Conservation (phyloP, 345 rosid species). For the Citrus glauca region DNA sequence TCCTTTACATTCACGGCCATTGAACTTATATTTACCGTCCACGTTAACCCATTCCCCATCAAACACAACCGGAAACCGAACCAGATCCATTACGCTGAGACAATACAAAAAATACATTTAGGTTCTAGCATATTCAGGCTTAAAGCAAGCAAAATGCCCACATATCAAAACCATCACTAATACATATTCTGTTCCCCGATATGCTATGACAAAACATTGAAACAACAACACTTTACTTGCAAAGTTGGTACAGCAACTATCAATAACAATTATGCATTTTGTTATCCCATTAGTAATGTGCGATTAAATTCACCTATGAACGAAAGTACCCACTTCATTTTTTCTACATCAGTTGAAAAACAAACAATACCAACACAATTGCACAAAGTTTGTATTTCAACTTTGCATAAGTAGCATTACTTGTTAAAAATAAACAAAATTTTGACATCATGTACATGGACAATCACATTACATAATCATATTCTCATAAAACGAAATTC, state of each 20-base stretch:
- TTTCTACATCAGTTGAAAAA: background rate
- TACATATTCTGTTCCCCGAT: background rate
- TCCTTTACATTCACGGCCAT: conserved; percentile 2
- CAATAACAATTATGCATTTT: no score
- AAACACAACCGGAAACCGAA: conserved; percentile 5
- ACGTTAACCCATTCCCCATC: conserved; percentile 1
- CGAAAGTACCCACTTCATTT: no score
- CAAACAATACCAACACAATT: background rate
- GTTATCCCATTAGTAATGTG: background rate
- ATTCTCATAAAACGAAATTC: background rate
- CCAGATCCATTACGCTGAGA: background rate
- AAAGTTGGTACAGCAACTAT: no score
- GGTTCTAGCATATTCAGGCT: background rate
- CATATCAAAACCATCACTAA: background rate
- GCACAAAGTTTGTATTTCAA: background rate
- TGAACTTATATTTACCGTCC: background rate
- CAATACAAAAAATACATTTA: background rate
- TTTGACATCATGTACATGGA: background rate
- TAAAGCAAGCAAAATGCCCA: background rate
- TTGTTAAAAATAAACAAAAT: background rate
- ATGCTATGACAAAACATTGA: no score
- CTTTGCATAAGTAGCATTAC: background rate
- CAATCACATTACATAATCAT: background rate
- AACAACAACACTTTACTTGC: no score
- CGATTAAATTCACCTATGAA: background rate